Conservation (phyloP, 1,139 yeast species). For the Kazachstania sp. region DNA sequence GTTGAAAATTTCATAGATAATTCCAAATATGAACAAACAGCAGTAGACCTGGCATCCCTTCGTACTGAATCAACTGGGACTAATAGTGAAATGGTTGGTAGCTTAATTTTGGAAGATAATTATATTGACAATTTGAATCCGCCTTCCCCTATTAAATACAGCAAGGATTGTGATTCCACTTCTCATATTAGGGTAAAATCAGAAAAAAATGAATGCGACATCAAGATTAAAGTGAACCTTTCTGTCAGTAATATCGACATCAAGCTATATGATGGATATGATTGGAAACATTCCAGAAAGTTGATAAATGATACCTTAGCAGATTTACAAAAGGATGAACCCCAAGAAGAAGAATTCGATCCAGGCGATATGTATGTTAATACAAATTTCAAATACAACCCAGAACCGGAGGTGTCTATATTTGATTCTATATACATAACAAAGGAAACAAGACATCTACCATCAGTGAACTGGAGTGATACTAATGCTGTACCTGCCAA, state of each 20-base stretch:
- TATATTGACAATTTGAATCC: constrained; percentile 7
- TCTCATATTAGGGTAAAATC: not conserved
- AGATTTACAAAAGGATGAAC: not conserved
- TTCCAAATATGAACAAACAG: not conserved
- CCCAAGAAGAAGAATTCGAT: no score
- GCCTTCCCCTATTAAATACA: not conserved
- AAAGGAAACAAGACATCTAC: constrained; percentile 10
- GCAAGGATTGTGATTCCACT: not conserved
- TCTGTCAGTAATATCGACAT: constrained; percentile 25
- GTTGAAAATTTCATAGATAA: constrained; percentile 17
- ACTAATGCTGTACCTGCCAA: not conserved
- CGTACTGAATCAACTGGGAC: not conserved
- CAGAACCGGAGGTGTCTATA: not conserved
- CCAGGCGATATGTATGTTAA: no score
- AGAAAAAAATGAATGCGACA: not conserved
- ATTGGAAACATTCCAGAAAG: constrained; percentile 74
- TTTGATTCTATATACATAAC: constrained; percentile 28
- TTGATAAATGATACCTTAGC: constrained; percentile 40
- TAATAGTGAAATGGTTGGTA: not conserved
- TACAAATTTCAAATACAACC: no score
- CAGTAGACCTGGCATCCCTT: not conserved
- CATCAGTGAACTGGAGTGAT: not conserved
- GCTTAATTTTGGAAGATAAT: constrained; percentile 7
- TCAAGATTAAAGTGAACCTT: constrained; percentile 4
- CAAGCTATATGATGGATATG: constrained; percentile 81